Evolutionary conservation across 2,329 filamentous ascomycete genomes (phyloP).

Genomic region (Paraphoma sp.): DNA sequence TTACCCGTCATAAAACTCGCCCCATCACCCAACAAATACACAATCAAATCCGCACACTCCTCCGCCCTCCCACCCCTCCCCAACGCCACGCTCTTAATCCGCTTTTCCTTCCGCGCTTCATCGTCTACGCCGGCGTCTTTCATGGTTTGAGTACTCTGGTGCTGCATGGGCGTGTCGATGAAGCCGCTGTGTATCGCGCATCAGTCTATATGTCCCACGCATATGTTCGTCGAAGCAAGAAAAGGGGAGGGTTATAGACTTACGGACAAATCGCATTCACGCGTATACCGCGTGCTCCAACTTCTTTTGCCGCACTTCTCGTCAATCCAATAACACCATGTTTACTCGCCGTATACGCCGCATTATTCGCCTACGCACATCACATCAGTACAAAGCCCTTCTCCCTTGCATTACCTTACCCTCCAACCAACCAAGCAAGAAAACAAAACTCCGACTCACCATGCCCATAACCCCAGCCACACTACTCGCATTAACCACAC

Average conservation of each 20-base stretch:
- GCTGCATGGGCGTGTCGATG: slow-evolving; percentile 43
- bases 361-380: slow-evolving; percentile 19
- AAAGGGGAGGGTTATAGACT: slow-evolving; percentile 9
- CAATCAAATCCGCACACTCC: slow-evolving; percentile 50
- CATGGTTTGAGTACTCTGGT: not conserved
- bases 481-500: slow-evolving; percentile 55
- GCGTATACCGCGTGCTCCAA: slow-evolving; percentile 40
- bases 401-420: too few species aligned
- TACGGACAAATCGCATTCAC: slow-evolving; percentile 45
- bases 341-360: slow-evolving; percentile 47
- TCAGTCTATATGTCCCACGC: not conserved
- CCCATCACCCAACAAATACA: slow-evolving; percentile 55
- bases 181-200: slow-evolving; percentile 14
- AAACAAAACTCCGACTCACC: not conserved
- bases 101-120: not conserved
- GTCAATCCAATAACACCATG: slow-evolving; percentile 51
- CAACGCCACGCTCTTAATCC: slow-evolving; percentile 13
- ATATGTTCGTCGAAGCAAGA: slow-evolving; percentile 2
- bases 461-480: slow-evolving; percentile 58
- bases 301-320: slow-evolving; percentile 47
- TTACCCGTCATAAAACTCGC: slow-evolving; percentile 55
- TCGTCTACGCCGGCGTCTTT: not conserved
- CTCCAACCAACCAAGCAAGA: too few species aligned
- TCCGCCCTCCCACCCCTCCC: slow-evolving; percentile 28
- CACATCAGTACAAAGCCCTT: too few species aligned